phyloP scores from a whole-genome alignment of 139 green algal genomes.

The Chlamydomonas asymmetrica region DNA sequence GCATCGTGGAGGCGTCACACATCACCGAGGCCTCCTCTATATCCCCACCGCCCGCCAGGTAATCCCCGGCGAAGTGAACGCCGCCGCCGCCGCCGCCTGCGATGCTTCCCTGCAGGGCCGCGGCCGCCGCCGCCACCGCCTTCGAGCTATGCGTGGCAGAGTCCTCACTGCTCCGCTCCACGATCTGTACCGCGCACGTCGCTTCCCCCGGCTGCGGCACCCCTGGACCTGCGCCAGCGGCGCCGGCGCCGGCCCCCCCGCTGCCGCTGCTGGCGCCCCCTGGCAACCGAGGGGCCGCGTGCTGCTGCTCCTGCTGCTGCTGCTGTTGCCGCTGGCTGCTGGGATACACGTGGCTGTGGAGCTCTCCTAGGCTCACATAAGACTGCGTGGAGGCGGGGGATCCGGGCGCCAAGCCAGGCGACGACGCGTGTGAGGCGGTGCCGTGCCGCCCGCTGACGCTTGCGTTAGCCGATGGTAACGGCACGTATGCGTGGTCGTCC shows the following conservation, averaged over 20 bases:
- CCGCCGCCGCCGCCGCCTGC: too few species aligned
- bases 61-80: too few species aligned
- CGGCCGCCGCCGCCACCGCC: conserved; percentile 1
- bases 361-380: too few species aligned
- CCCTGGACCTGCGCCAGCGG: not conserved
- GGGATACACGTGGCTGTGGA: too few species aligned
- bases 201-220: not conserved
- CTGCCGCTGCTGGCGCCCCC: not conserved
- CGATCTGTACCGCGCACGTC: not conserved
- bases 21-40: too few species aligned
- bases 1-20: too few species aligned
- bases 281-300: not conserved
- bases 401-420: not conserved
- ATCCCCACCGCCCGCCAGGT: too few species aligned
- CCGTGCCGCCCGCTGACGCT: too few species aligned
- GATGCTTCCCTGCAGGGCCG: too few species aligned
- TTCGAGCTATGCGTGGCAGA: too few species aligned
- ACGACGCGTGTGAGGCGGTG: not conserved
- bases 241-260: not conserved
- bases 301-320: not conserved
- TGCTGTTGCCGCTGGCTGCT: conserved; percentile 2
- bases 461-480: too few species aligned
- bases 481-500: too few species aligned
- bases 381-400: not conserved
- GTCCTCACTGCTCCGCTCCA: not conserved